phyloP scores from a whole-genome alignment of 192 early-diverging fungal species.

The Rhizoclosmatium globosum region DNA sequence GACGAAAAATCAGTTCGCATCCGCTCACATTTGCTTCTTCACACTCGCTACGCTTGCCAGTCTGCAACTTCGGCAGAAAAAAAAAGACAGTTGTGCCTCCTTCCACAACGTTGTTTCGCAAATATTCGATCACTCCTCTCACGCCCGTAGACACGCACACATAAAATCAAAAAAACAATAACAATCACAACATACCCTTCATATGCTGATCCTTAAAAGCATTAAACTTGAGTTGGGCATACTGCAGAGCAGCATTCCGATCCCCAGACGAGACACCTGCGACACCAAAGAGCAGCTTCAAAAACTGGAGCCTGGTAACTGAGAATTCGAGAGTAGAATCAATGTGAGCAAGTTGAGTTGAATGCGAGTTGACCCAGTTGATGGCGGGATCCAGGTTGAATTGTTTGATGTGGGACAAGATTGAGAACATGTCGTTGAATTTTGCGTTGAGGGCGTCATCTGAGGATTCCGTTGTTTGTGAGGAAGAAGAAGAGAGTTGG shows the following conservation, averaged over 20 bases:
- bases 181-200: constrained; percentile 57
- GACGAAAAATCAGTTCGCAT: too few relatives aligned
- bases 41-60: too few relatives aligned
- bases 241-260: constrained; percentile 71
- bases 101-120: too few relatives aligned
- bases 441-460: constrained; percentile 58
- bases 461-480: background rate
- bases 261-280: background rate
- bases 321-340: constrained; percentile 85
- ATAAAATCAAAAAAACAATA: background rate
- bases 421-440: constrained; percentile 86
- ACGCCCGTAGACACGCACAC: too few relatives aligned
- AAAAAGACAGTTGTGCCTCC: too few relatives aligned
- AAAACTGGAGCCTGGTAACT: constrained; percentile 80
- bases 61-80: too few relatives aligned
- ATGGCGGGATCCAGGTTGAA: constrained; percentile 73
- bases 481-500: background rate
- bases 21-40: too few relatives aligned
- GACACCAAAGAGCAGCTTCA: constrained; percentile 71
- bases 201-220: constrained; percentile 70
- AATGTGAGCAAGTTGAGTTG: constrained; percentile 59
- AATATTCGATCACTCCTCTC: too few relatives aligned
- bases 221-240: constrained; percentile 76
- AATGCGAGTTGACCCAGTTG: constrained; percentile 75
- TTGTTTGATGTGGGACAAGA: constrained; percentile 68